Evolutionary conservation across 441 rosid species (phyloP).

Genomic region (Theobroma grandiflorum): DNA sequence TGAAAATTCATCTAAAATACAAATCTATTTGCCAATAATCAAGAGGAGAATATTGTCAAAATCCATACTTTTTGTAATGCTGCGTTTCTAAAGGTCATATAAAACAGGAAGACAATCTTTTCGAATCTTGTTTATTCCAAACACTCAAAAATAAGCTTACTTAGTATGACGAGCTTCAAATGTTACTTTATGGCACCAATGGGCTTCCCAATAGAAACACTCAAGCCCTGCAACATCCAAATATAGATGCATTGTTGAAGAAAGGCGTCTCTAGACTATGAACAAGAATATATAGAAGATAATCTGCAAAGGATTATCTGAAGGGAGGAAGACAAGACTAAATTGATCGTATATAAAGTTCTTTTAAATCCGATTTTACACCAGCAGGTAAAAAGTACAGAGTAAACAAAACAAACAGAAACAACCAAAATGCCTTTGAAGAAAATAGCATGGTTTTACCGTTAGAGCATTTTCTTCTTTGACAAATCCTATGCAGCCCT

Average conservation of each 20-base stretch:
- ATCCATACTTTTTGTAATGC: neutral
- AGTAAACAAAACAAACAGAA: neutral
- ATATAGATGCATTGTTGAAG: constrained; percentile 70
- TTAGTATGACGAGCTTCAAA: constrained; percentile 56
- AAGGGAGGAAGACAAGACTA: constrained; percentile 20
- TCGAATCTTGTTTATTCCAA: constrained; percentile 7
- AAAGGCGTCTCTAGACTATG: constrained; percentile 46
- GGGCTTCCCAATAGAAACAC: constrained; percentile 52
- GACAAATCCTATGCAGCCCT: neutral
- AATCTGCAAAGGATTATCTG: constrained; percentile 14
- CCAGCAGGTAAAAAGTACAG: neutral
- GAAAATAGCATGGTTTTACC: neutral
- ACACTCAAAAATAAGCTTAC: constrained; percentile 51
- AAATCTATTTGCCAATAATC: neutral
- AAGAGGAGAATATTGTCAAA: neutral
- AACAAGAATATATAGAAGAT: constrained; percentile 33
- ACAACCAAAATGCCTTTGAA: neutral
- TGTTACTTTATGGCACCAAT: constrained; percentile 60
- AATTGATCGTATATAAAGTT: constrained; percentile 5
- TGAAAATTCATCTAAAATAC: constrained; percentile 2
- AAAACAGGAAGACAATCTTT: constrained; percentile 13
- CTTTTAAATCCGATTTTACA: neutral
- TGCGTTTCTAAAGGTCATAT: neutral
- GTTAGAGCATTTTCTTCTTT: neutral
- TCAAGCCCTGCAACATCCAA: constrained; percentile 73